phyloP scores from a whole-genome alignment of 164 flowering plant species.

The Malania oleifera region DNA sequence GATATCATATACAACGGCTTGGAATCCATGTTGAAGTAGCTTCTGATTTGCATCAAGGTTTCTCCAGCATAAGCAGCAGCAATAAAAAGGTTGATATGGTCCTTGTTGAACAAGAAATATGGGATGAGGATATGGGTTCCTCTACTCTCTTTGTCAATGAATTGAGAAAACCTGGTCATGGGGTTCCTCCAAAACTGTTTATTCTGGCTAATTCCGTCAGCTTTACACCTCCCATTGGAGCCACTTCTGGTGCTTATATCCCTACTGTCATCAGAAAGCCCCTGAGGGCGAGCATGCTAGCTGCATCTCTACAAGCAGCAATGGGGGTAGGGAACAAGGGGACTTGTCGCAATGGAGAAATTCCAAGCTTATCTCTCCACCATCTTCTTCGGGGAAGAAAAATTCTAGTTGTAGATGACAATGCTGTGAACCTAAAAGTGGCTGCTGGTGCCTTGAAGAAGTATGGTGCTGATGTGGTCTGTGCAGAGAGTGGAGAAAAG shows the following conservation, averaged over 20 bases:
- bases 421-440: conserved; percentile 74
- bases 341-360: conserved; percentile 38
- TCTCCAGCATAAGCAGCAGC: conserved; percentile 26
- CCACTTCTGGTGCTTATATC: conserved; percentile 19
- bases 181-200: conserved; percentile 49
- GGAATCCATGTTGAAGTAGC: conserved; percentile 63
- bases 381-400: conserved; percentile 66
- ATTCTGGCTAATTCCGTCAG: conserved; percentile 48
- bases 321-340: conserved; percentile 65
- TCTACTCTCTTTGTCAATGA: conserved; percentile 29
- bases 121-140: conserved; percentile 41
- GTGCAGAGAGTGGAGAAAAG: conserved; percentile 58
- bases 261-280: conserved; percentile 73
- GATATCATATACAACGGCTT: conserved; percentile 81
- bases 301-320: conserved; percentile 66
- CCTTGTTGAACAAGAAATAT: conserved; percentile 71
- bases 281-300: conserved; percentile 76
- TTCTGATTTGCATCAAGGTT: conserved; percentile 39
- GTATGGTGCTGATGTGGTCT: conserved; percentile 88
- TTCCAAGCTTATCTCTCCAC: conserved; percentile 38
- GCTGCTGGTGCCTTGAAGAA: conserved; percentile 85
- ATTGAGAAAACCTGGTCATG: conserved; percentile 23
- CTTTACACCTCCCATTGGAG: conserved; percentile 20
- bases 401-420: conserved; percentile 87
- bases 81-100: conserved; percentile 37